Base-by-base conservation (phyloP, 176 grass and related monocot species). In the Dactylis glomerata region DNA sequence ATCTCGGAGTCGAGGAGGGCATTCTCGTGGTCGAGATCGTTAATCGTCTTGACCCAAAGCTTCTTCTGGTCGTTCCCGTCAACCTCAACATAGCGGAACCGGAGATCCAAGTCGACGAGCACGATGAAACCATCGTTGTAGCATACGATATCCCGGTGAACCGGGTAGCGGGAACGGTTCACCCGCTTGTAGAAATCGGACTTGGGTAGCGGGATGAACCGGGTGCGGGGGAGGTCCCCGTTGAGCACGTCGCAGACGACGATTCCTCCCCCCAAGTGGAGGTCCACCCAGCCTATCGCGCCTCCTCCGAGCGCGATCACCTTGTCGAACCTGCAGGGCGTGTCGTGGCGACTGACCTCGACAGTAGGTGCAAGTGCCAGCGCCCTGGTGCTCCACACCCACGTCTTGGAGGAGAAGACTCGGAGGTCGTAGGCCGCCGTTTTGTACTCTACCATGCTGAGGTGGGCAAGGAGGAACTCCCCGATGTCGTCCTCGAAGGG, bases 371-470 rank as follows among this genome's bases (percentile, higher is more conserved):
- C n/a, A n/a, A n/a, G n/a, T n/a, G 4, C 24, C 36, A 61, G 36
- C 55, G 55, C 8, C 76, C 17, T 62, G 3, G 76, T 78, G 34
- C 22, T 45, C 55, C 76, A 79, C 14, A 2, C 12, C 3, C 40
- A 44, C n/a, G 55, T 63, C 55, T 45, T 79, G 76, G 76, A 79
- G 1, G 76, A 79, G 76, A 79, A 79, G 34, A 62, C 10, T 55
- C 30, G 56, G 56, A 79, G 4, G 0, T 68, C 5, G 28, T 64
- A 64, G 28, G 26, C 28, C 27, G 7, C 8, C 1, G 14, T 12
- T 42, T 9, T 9, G 61, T 61, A 17, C 46, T 49, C 14, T 17
- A 16, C 5, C 22, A 24, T 6, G 5, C 15, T 38, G 52, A 62
- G 14, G 31, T 33, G 5, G 62, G 15, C 62, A 15, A 65, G 62